These are phyloP conservation scores for Cicer judaicum DNA, from an alignment of 306 rosid species.

Conservation along the genomic window DNA sequence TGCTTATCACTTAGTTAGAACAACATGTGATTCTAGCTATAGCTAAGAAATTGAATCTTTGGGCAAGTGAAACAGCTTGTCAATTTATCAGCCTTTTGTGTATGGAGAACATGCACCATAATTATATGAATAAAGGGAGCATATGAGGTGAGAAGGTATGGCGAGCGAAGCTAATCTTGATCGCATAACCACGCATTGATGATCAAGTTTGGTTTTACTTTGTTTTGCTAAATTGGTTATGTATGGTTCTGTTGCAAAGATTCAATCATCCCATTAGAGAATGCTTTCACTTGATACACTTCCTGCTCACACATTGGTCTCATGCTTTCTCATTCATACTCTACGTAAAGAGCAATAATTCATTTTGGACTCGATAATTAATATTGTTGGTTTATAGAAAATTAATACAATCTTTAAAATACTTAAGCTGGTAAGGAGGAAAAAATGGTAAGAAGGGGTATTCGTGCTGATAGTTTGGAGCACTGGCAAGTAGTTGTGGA, in stretches of 20 bases:
- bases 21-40: constrained; percentile 7
- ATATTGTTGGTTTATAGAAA: constrained; percentile 11
- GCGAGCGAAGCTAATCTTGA: not conserved
- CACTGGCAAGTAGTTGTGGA: not conserved
- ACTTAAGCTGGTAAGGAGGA: constrained; percentile 1
- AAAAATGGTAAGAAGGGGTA: not conserved
- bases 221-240: not conserved
- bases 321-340: not conserved
- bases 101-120: not conserved
- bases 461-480: constrained; percentile 1
- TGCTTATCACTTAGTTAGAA: not conserved
- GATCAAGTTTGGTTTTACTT: not conserved
- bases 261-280: not conserved
- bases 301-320: not conserved
- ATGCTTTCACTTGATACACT: not conserved
- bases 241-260: not conserved
- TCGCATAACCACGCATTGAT: not conserved
- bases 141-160: not conserved
- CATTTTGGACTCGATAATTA: not conserved
- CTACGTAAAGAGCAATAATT: constrained; percentile 15
- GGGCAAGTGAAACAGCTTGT: not conserved
- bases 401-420: constrained; percentile 8
- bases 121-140: not conserved
- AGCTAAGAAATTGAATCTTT: constrained; percentile 12
- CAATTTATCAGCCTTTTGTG: not conserved